Conservation (phyloP, 208 protist species). For the Crithidia bombi region DNA sequence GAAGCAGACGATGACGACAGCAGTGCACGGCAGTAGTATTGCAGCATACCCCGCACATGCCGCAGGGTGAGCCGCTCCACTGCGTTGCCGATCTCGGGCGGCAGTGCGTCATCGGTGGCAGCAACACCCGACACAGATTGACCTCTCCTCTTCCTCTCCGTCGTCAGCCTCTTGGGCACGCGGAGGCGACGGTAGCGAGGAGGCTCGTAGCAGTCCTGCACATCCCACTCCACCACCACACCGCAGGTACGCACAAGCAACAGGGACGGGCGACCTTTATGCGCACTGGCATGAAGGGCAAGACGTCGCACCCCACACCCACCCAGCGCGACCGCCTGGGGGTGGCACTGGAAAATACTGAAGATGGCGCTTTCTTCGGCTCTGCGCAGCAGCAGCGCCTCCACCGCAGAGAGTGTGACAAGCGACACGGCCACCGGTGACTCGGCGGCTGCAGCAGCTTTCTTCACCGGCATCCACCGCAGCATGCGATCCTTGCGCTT, state of each 20-base stretch:
- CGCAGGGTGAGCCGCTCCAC: conserved; percentile 34
- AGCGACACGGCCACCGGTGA: background rate
- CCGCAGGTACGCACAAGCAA: conserved; percentile 57
- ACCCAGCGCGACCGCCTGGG: conserved; percentile 35
- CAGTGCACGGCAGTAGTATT: conserved; percentile 54
- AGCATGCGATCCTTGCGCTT: conserved; percentile 23
- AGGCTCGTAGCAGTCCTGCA: conserved; percentile 57
- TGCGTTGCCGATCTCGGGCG: conserved; percentile 31
- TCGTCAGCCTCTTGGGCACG: conserved; percentile 1
- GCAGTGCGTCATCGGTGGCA: conserved; percentile 25
- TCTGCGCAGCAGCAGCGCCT: conserved; percentile 43
- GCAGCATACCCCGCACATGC: conserved; percentile 57
- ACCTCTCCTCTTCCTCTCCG: conserved; percentile 7
- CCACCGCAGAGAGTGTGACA: conserved; percentile 4
- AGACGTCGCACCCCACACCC: conserved; percentile 67
- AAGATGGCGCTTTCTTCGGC: conserved; percentile 70
- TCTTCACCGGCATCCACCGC: conserved; percentile 27
- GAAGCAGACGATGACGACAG: background rate
- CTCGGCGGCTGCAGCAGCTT: background rate
- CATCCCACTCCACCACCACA: conserved; percentile 43
- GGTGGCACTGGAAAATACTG: conserved; percentile 69
- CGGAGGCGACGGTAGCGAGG: conserved; percentile 20
- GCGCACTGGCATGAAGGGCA: conserved; percentile 34
- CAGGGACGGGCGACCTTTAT: conserved; percentile 9
- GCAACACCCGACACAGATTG: too few relatives aligned